Conservation (phyloP, 2,329 filamentous ascomycete genomes). For the Huntiella decipiens region DNA sequence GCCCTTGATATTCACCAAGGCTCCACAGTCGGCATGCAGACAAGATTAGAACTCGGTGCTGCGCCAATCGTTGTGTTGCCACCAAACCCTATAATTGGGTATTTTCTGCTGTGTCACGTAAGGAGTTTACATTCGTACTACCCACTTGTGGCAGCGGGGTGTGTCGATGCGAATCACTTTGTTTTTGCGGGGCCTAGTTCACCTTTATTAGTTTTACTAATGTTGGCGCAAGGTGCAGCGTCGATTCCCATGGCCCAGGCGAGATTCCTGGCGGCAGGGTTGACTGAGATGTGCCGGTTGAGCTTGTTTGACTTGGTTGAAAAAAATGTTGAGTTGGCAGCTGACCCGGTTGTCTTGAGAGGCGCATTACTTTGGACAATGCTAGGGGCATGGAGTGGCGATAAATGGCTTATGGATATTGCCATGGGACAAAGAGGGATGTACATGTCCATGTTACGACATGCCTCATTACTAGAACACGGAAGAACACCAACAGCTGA, state of each 20-base stretch:
- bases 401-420: constrained; percentile 64
- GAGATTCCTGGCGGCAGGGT: constrained; percentile 42
- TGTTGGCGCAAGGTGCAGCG: constrained; percentile 53
- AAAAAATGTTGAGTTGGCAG: constrained; percentile 49
- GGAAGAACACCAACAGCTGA: neutral
- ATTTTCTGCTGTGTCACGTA: constrained; percentile 46
- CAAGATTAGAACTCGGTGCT: neutral
- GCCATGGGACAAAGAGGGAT: constrained; percentile 55
- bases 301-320: constrained; percentile 54
- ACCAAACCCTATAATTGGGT: constrained; percentile 45
- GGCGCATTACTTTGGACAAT: constrained; percentile 49
- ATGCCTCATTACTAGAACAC: constrained; percentile 44
- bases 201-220: constrained; percentile 46
- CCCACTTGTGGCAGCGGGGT: constrained; percentile 38
- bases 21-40: neutral
- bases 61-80: constrained; percentile 33
- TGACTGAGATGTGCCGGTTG: constrained; percentile 53
- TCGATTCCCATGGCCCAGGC: constrained; percentile 47
- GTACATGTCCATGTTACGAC: constrained; percentile 54
- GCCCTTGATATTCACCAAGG: constrained; percentile 48
- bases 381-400: constrained; percentile 52
- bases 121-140: constrained; percentile 49
- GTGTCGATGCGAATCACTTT: constrained; percentile 47
- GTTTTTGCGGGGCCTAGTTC: constrained; percentile 47
- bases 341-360: constrained; percentile 43